Percentiles rank a stretch among this genome's conserved stretches.
phyloP scores from a whole-genome alignment of 2,329 filamentous ascomycete genomes.

The Clarireedia monteithiana region DNA sequence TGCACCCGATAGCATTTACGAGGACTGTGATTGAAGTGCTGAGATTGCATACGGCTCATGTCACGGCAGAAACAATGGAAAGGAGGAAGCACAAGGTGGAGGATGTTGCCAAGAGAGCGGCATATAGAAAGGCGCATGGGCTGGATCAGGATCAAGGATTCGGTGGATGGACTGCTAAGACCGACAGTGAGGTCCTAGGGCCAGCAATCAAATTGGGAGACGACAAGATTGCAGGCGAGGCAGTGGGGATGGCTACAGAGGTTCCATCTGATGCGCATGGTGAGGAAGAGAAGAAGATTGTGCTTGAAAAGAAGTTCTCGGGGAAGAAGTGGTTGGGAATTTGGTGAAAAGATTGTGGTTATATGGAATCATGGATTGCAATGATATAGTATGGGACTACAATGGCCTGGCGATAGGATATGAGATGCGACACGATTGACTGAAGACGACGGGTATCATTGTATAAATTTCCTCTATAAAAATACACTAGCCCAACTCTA shows the following conservation, averaged over 20 bases:
- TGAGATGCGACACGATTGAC: not conserved
- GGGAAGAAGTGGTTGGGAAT: conserved; percentile 81
- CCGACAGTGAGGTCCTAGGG: conserved; percentile 27
- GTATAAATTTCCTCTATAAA: conserved; percentile 10
- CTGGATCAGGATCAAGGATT: conserved; percentile 57
- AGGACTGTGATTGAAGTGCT: conserved; percentile 63
- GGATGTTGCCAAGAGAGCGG: conserved; percentile 78
- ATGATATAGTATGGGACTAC: not conserved
- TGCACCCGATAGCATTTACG: conserved; percentile 61
- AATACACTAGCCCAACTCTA: conserved; percentile 51
- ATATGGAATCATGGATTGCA: not conserved
- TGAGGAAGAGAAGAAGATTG: conserved; percentile 26
- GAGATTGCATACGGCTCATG: conserved; percentile 66
- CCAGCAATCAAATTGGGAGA: conserved; percentile 26
- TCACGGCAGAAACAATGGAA: conserved; percentile 59
- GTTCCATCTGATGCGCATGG: not conserved
- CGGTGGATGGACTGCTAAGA: conserved; percentile 38
- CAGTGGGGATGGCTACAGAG: not conserved
- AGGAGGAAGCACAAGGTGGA: conserved; percentile 67
- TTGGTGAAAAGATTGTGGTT: conserved; percentile 43
- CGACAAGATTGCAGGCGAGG: not conserved
- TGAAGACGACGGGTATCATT: conserved; percentile 10
- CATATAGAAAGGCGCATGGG: conserved; percentile 82
- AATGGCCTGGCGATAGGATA: conserved; percentile 2
- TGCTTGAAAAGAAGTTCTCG: conserved; percentile 38